phyloP scores from a whole-genome alignment of 306 rosid genomes.

The Vigna reflexopilosa region DNA sequence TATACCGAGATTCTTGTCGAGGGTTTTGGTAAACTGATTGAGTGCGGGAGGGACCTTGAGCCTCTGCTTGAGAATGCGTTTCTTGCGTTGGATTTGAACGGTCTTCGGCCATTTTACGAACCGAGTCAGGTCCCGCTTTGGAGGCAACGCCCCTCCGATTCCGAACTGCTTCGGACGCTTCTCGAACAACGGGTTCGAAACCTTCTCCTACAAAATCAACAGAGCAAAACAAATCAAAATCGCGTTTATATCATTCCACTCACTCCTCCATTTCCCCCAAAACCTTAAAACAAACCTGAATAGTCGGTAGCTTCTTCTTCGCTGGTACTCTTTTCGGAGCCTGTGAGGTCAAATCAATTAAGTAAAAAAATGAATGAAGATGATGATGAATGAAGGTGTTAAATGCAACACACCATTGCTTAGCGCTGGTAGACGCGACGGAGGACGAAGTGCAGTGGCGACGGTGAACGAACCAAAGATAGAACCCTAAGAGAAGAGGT shows the following conservation, averaged over 20 bases:
- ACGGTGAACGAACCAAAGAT: not conserved
- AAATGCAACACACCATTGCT: not conserved
- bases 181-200: slow-evolving; percentile 77
- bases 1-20: slow-evolving; percentile 77
- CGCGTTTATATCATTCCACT: no score
- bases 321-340: slow-evolving; percentile 38
- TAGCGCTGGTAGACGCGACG: not conserved
- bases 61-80: slow-evolving; percentile 81
- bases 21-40: slow-evolving; percentile 83
- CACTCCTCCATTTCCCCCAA: no score
- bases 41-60: slow-evolving; percentile 85
- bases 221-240: no score
- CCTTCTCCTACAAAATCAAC: slow-evolving; percentile 50
- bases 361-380: not conserved
- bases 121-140: slow-evolving; percentile 78
- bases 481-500: not conserved
- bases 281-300: not conserved
- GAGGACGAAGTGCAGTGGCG: not conserved
- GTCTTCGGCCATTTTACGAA: slow-evolving; percentile 85
- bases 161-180: slow-evolving; percentile 86
- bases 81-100: slow-evolving; percentile 80
- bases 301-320: slow-evolving; percentile 32
- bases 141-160: slow-evolving; percentile 84
- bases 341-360: not conserved
- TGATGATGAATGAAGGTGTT: not conserved